phyloP scores from a whole-genome alignment of 1,139 yeast genomes.

The Zhuliangozyma parablackwelliae region DNA sequence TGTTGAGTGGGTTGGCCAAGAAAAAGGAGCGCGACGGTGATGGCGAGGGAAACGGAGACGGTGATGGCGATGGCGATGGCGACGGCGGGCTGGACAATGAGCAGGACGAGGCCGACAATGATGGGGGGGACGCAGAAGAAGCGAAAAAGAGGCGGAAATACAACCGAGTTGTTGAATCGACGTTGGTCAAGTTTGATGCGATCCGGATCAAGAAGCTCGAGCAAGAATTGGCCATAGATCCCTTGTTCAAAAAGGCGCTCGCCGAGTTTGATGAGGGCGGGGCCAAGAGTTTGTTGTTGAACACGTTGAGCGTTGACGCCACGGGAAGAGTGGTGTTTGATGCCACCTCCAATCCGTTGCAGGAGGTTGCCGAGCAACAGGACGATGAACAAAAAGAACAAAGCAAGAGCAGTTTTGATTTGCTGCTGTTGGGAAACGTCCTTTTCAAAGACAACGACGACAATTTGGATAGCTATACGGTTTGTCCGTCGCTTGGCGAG shows the following conservation, averaged over 20 bases:
- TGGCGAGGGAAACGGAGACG: slow-evolving; percentile 14
- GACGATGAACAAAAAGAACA: slow-evolving; percentile 13
- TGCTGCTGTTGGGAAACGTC: slow-evolving; percentile 14
- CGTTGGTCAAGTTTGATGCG: slow-evolving; percentile 51
- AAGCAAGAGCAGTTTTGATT: slow-evolving; percentile 14
- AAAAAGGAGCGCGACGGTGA: slow-evolving; percentile 18
- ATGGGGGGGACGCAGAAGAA: slow-evolving; percentile 6
- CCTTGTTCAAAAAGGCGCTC: slow-evolving; percentile 80
- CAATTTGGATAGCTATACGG: slow-evolving; percentile 33
- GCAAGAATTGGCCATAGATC: slow-evolving; percentile 77
- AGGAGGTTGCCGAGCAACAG: slow-evolving; percentile 12
- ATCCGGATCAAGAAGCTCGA: slow-evolving; percentile 69
- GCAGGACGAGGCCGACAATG: slow-evolving; percentile 12
- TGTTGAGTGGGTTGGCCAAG: slow-evolving; percentile 66
- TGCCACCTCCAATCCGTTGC: slow-evolving; percentile 33
- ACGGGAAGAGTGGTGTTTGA: slow-evolving; percentile 65
- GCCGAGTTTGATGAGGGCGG: slow-evolving; percentile 97
- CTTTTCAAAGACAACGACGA: slow-evolving; percentile 27
- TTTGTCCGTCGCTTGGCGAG: slow-evolving; percentile 63
- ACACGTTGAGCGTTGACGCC: slow-evolving; percentile 57
- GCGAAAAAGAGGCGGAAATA: slow-evolving; percentile 30
- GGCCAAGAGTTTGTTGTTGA: slow-evolving; percentile 75
- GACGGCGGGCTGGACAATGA: slow-evolving; percentile 12
- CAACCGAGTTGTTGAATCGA: slow-evolving; percentile 40
- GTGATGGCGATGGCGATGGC: slow-evolving; percentile 17